These are phyloP conservation scores for Diaporthe aspalathi DNA, from an alignment of 2,329 filamentous ascomycete species.

Conservation along the genomic window DNA sequence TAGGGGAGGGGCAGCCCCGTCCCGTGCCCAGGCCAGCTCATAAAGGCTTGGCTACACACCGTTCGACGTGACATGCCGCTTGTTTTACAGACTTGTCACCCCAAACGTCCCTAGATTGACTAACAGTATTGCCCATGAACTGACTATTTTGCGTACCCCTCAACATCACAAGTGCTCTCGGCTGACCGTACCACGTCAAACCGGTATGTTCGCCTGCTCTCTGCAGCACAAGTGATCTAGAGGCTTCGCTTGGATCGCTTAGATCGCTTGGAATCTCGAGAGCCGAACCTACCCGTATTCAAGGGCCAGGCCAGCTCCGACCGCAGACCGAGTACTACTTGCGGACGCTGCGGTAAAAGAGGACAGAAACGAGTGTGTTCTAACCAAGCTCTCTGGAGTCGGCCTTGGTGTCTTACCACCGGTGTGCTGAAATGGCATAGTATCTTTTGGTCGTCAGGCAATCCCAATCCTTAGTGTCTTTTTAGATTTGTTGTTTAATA, in stretches of 20 bases:
- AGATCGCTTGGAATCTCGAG: not conserved
- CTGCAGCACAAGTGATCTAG: not conserved
- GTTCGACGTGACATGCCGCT: conserved; percentile 14
- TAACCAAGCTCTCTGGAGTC: conserved; percentile 11
- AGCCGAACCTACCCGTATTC: not conserved
- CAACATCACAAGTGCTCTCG: conserved; percentile 1
- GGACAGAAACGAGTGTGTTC: conserved; percentile 7
- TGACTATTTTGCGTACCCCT: not conserved
- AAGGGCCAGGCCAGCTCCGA: not conserved
- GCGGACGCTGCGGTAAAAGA: not conserved
- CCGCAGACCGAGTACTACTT: not conserved
- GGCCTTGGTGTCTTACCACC: conserved; percentile 23
- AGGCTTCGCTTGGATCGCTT: not conserved
- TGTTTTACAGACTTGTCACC: conserved; percentile 14
- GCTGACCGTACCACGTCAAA: conserved; percentile 1
- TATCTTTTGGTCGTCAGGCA: not conserved
- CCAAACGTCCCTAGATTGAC: conserved; percentile 3
- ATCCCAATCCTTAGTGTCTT: not conserved
- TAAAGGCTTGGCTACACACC: conserved; percentile 16
- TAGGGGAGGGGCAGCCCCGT: conserved; percentile 1
- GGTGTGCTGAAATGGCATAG: not conserved
- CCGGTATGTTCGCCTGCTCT: not conserved
- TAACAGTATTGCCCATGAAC: conserved; percentile 10
- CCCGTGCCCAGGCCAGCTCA: conserved; percentile 13
- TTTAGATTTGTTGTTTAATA: not conserved